Percentiles rank a stretch among this genome's conserved stretches.
Conservation (phyloP, 208 protist genomes). For the Trypanosoma brucei region DNA sequence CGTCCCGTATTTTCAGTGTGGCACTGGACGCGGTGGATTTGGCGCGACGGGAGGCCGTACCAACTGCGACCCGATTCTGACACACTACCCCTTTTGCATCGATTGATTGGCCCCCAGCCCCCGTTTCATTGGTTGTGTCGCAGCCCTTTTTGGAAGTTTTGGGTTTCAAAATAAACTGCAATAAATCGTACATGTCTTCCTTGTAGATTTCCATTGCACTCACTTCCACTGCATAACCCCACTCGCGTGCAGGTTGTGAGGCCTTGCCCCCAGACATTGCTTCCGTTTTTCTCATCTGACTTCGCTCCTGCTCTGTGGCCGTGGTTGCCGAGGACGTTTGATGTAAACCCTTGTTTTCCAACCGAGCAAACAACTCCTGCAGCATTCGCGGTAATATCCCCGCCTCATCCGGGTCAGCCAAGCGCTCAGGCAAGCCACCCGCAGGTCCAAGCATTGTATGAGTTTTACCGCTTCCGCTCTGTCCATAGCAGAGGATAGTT, state of each 20-base stretch:
- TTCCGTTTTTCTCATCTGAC: not conserved
- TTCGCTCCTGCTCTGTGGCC: not conserved
- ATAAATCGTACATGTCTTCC: slow-evolving; percentile 68
- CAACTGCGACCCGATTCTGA: not conserved
- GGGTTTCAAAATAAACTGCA: slow-evolving; percentile 14
- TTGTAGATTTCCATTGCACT: slow-evolving; percentile 78
- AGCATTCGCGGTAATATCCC: slow-evolving; percentile 23
- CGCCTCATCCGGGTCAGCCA: not conserved
- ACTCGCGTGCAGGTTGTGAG: not conserved
- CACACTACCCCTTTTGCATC: too few species aligned
- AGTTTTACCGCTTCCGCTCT: slow-evolving; percentile 91
- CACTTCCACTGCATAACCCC: slow-evolving; percentile 31
- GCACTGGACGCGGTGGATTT: not conserved
- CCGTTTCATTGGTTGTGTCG: too few species aligned
- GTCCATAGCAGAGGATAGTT: slow-evolving; percentile 87
- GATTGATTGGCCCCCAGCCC: too few species aligned
- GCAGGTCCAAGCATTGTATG: slow-evolving; percentile 73
- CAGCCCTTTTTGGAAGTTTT: not conserved
- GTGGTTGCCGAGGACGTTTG: not conserved
- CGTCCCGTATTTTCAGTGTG: slow-evolving; percentile 6
- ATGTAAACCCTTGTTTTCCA: slow-evolving; percentile 2
- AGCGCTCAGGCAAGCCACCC: slow-evolving; percentile 17
- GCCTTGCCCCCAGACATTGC: not conserved
- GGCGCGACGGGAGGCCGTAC: not conserved
- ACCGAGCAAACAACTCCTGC: not conserved